Base-by-base conservation (phyloP, 1,284 basidiomycete genomes). In the Ustilago tritici region DNA sequence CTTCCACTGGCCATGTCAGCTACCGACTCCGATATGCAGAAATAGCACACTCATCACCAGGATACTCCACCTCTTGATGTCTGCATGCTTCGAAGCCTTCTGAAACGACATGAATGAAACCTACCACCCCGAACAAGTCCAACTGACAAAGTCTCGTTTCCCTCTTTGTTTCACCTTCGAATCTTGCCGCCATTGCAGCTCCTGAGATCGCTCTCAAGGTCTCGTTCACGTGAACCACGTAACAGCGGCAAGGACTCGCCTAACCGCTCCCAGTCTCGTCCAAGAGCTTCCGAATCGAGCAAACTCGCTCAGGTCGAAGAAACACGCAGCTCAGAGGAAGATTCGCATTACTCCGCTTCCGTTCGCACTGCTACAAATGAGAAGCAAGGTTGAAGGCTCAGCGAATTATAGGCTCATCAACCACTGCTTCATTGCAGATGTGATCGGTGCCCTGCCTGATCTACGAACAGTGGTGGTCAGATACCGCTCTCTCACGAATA, bases 191-290 rank as follows among this genome's bases (percentile, higher is more conserved):
- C 41, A 3, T 34, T 34, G 46, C 41, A 78, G 76, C 64, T 78
- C 55, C 70, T 84, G 46, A 68, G 78, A 14, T 79, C 78, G 32
- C 61, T 82, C 12, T 85, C 81, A 17, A 75, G 82, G 23, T 85
- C 83, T 9, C 82, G 83, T 32, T 84, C 82, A 32, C 79, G 83
- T 32, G 83, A 85, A 32, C 74, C 82, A 12, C 70, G 80, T 14
- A 52, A 40, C 59, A 65, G 36, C 61, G 74, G 73, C 50, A 79
- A 77, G 43, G 70, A 71, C 15, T 70, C 70, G 36, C 79, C 73
- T 38, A 70, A 70, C 61, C 47, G 73, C 10, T 69, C 72, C 38
- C 64, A 67, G 46, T 76, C 70, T 11, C 63, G 76, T 8, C 60
- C 70, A 10, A 55, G 76, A 9, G 76, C 76, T 11, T 70, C 67